Percentiles rank a stretch among this genome's conserved stretches.
phyloP scores from a whole-genome alignment of 1,284 basidiomycete genomes.

The Naganishia albida region DNA sequence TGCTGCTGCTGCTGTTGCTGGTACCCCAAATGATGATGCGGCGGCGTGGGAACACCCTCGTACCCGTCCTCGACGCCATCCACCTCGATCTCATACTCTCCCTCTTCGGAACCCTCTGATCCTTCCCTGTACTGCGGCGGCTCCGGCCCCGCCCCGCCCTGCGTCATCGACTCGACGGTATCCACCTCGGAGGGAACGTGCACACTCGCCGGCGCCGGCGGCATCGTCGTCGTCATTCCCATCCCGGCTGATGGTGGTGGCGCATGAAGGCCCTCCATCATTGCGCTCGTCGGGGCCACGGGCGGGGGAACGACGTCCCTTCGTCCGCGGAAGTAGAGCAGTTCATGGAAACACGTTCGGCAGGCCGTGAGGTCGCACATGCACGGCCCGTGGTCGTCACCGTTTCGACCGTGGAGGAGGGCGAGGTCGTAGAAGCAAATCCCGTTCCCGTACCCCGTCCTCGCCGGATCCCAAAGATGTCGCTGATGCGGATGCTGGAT shows the following conservation, averaged over 20 bases:
- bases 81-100: conserved; percentile 17
- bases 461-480: conserved; percentile 34
- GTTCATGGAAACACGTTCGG: conserved; percentile 35
- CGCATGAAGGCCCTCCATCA: conserved; percentile 13
- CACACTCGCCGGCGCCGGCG: conserved; percentile 12
- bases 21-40: conserved; percentile 2
- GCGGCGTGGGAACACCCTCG: conserved; percentile 15
- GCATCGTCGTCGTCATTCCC: conserved; percentile 22
- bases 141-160: conserved; percentile 18
- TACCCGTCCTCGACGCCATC: conserved; percentile 1
- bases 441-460: conserved; percentile 35
- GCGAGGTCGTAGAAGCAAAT: conserved; percentile 35
- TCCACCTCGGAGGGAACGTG: conserved; percentile 10
- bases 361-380: conserved; percentile 35
- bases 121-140: background rate
- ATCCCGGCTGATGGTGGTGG: background rate
- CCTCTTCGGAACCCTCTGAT: conserved; percentile 8
- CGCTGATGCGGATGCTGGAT: conserved; percentile 32
- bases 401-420: conserved; percentile 32
- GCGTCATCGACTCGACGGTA: conserved; percentile 1
- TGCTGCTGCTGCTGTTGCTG: conserved; percentile 30
- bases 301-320: conserved; percentile 30
- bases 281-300: conserved; percentile 5
- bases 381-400: conserved; percentile 35
- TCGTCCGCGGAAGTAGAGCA: conserved; percentile 35